Evolutionary conservation across 2,329 filamentous ascomycete genomes (phyloP), one percentile per base, ranked within the genome.

Genomic region (Neopestalotiopsis rosae): DNA sequence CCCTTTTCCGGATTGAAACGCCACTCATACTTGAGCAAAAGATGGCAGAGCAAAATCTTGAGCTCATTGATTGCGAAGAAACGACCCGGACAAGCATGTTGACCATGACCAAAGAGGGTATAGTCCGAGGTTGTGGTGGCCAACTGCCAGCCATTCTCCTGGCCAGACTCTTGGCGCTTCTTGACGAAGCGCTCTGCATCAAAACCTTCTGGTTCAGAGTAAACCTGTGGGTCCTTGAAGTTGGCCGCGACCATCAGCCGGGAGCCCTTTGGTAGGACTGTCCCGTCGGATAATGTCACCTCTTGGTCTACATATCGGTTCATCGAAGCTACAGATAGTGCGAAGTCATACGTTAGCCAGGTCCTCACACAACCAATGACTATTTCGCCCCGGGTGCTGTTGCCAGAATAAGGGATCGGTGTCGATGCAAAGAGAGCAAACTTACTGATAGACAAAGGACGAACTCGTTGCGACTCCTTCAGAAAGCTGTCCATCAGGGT

Each of bases 401-500:
- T 24, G 45, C 45, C 5, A 1, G 2, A 28, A 28, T 28, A 28
- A 3, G 24, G 24, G 24, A 28, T 28, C 3, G 24, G 24, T 28
- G 24, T 1, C 0, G 45, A 52, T 20, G 1, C 1, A 3, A 2
- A 63, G 30, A 63, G 30, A 4, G 40, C 32, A 2, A 7, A 38
- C 32, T 34, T 30, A 38, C 28, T 38, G 2, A 38, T 40, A 2
- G 61, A 40, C 34, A 78, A 71, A 1, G 80, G 80, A 2, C 70
- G 73, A 4, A 78, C 10, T 28, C 81, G 72, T 66, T 79, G 76
- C 9, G 77, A 78, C 70, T 83, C 81, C 69, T 82, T 83, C 62
- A 83, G 57, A 68, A 83, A 82, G 69, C 79, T 81, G 69, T 84
- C 81, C 68, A 83, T 75, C 42, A 81, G 77, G 69, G 74, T 76